Base-by-base conservation (phyloP, 208 protist genomes). In the Borovskyia barvae region DNA sequence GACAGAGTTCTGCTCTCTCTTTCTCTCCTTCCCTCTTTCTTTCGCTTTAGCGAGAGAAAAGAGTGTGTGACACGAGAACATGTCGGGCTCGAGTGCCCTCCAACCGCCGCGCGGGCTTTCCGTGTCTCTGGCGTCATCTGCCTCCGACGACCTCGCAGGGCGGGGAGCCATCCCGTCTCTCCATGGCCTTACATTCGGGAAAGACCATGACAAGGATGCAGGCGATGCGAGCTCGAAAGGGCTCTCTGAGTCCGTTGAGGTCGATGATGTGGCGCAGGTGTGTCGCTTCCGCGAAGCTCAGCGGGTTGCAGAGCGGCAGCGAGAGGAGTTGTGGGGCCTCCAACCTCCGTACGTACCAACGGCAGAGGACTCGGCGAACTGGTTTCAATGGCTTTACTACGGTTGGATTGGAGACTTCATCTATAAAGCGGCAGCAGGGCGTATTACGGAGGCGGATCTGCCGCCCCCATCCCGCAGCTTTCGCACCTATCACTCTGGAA, bases 351-450 rank as follows among this genome's bases (percentile, higher is more conserved):
- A 75, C 52, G 41, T 28, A 4, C 41, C 48, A 20, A 60, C 47
- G 9, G 39, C 61, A 2, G 76, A 82, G 62, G 71, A 82, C 46
- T 35, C 55, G 25, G 76, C 76, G 6, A 76, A 36, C 32, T 64
- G 56, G 60, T 76, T 82, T 33, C 66, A 78, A 46, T 62, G 72
- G 36, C 67, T 82, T 2, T 72, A 78, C 61, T 82, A 82, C 51
- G 66, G 72, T 19, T 82, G 76, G 76, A 79, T 82, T 20, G 72
- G 66, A 5, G 69, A 79, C 43, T 82, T 73, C 46, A 79, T 79
- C 40, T 69, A 52, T 30, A 62, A 71, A 39, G 76, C 76, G 2
- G 71, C 66, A n/a, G 24, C 37, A 5, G 68, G 57, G 1, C 50
- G 26, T 37, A 74, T 79, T 48, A 82, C 58, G 0, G 71, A 67